phyloP scores from a whole-genome alignment of 441 rosid genomes.

The Lepidium campestre region DNA sequence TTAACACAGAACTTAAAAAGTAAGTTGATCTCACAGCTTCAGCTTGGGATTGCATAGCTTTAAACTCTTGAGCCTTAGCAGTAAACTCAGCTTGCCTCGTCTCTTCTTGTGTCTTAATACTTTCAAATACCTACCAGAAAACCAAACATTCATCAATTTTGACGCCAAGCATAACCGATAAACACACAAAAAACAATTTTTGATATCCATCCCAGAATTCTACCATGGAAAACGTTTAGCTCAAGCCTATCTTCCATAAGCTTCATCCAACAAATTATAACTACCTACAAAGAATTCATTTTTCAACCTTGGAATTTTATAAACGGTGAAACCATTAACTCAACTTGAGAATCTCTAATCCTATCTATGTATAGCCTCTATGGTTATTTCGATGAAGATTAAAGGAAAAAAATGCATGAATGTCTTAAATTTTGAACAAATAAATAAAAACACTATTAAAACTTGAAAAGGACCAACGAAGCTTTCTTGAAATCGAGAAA shows the following conservation, averaged over 20 bases:
- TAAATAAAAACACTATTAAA: too few relatives aligned
- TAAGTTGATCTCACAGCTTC: constrained; percentile 56
- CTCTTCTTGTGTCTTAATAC: constrained; percentile 70
- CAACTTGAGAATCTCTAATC: background rate
- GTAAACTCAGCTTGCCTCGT: constrained; percentile 60
- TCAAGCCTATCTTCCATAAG: background rate
- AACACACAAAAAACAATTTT: background rate
- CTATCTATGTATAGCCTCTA: background rate
- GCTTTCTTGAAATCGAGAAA: background rate
- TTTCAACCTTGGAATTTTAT: background rate
- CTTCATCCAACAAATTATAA: background rate
- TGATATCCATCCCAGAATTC: background rate
- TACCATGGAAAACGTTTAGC: background rate
- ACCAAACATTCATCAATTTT: background rate
- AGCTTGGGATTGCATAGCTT: constrained; percentile 85
- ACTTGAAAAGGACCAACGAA: too few relatives aligned
- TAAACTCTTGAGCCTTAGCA: constrained; percentile 68
- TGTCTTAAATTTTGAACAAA: too few relatives aligned
- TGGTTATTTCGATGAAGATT: background rate
- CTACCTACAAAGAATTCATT: background rate
- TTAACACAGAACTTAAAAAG: background rate
- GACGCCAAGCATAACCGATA: background rate
- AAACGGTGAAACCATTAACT: background rate
- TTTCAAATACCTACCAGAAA: constrained; percentile 60
- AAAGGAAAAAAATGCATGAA: background rate